These are phyloP conservation scores for Ustilaginoidea virens DNA, from an alignment of 2,329 filamentous ascomycete species.

Conservation along the genomic window DNA sequence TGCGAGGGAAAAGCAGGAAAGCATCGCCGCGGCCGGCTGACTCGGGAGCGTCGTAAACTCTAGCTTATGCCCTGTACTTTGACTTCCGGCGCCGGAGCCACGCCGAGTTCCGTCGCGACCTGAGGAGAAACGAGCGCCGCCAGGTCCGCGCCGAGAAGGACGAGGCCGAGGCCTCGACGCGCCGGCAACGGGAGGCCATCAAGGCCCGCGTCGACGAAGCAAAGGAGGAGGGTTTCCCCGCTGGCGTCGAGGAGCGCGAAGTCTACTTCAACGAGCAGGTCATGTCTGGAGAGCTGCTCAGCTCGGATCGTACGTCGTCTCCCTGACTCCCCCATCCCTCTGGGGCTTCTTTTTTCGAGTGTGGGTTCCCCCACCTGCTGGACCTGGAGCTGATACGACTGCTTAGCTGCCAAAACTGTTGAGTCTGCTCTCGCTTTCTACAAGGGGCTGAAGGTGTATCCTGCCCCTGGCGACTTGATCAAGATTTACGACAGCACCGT, in stretches of 20 bases:
- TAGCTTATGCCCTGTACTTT: slow-evolving; percentile 54
- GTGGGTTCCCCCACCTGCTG: too few relatives aligned
- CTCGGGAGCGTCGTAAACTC: neutral
- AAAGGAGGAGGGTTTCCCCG: slow-evolving; percentile 82
- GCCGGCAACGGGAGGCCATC: slow-evolving; percentile 58
- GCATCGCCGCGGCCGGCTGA: too few relatives aligned
- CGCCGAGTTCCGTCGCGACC: slow-evolving; percentile 48
- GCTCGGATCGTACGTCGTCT: slow-evolving; percentile 61
- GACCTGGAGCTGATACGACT: neutral
- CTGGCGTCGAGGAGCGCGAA: slow-evolving; percentile 84
- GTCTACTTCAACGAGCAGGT: slow-evolving; percentile 95
- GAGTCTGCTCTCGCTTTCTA: slow-evolving; percentile 94
- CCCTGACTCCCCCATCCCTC: slow-evolving; percentile 1
- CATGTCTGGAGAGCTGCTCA: slow-evolving; percentile 70
- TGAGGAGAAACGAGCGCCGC: slow-evolving; percentile 62
- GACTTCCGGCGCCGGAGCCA: slow-evolving; percentile 50
- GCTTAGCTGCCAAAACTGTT: slow-evolving; percentile 47
- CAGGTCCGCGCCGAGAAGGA: slow-evolving; percentile 59
- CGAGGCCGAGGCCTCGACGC: slow-evolving; percentile 48
- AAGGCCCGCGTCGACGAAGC: slow-evolving; percentile 62
- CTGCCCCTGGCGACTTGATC: slow-evolving; percentile 82
- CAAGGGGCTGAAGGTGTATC: slow-evolving; percentile 97
- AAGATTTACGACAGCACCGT: slow-evolving; percentile 98
- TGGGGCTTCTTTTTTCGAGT: too few relatives aligned
- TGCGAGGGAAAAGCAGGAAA: too few relatives aligned